Evolutionary conservation across 2,329 filamentous ascomycete species (phyloP).

Genomic region (Talaromyces sp.): DNA sequence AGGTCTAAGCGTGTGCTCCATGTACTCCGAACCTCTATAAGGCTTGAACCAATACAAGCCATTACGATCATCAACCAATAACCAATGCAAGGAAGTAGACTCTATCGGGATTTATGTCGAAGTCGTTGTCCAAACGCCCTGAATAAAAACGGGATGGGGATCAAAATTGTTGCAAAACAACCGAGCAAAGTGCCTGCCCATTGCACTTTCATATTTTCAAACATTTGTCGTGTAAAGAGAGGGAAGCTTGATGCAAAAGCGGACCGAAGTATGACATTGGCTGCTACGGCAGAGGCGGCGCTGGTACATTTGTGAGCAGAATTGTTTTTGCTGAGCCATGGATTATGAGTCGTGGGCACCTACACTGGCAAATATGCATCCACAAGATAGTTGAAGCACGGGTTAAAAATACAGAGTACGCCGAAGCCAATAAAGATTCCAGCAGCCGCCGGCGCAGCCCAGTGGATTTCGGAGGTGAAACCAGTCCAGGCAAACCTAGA

Average conservation of each 20-base stretch:
- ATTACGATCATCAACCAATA: neutral
- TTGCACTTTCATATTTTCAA: conserved; percentile 32
- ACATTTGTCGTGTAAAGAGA: conserved; percentile 35
- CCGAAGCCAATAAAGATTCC: conserved; percentile 31
- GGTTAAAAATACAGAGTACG: conserved; percentile 29
- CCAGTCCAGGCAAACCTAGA: conserved; percentile 31
- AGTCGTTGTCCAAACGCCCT: neutral
- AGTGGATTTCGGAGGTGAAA: conserved; percentile 29
- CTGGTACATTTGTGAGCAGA: conserved; percentile 17
- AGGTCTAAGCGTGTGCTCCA: too few species aligned
- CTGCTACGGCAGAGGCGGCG: conserved; percentile 35
- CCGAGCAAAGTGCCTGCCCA: conserved; percentile 38
- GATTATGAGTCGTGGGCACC: conserved; percentile 20
- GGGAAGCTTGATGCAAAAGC: conserved; percentile 33
- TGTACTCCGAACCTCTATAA: too few species aligned
- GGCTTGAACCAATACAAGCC: neutral
- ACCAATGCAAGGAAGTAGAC: neutral
- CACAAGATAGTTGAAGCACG: conserved; percentile 35
- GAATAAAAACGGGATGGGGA: conserved; percentile 30
- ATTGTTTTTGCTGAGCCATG: neutral
- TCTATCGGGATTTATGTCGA: neutral
- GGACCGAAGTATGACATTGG: conserved; percentile 36
- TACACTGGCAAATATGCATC: conserved; percentile 38
- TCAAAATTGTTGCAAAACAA: conserved; percentile 31
- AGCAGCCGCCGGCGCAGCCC: conserved; percentile 32